Conservation (phyloP, 2,329 filamentous ascomycete genomes). For the Ophiostoma australiae region DNA sequence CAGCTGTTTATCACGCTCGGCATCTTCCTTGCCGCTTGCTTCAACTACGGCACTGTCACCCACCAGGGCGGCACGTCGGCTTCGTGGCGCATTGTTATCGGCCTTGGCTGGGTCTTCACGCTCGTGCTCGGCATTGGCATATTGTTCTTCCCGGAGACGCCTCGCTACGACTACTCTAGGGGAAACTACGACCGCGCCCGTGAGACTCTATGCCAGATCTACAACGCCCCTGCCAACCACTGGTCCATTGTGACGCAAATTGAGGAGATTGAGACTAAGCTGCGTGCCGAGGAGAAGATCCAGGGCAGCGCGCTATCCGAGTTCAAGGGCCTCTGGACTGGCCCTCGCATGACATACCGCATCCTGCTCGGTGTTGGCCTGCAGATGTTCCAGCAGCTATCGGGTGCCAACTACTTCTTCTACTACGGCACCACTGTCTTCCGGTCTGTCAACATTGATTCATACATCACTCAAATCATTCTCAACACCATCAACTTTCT, state of each 20-base stretch:
- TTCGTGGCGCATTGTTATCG: constrained; percentile 61
- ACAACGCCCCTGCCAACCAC: constrained; percentile 24
- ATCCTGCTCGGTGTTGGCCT: constrained; percentile 59
- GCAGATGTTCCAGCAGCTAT: constrained; percentile 65
- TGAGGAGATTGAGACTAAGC: constrained; percentile 26
- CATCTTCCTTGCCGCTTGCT: constrained; percentile 48
- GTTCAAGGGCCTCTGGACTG: constrained; percentile 58
- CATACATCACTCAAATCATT: constrained; percentile 66
- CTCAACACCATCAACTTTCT: constrained; percentile 37
- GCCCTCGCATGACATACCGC: constrained; percentile 58
- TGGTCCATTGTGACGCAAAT: constrained; percentile 25
- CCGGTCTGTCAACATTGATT: constrained; percentile 57
- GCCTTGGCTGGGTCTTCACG: constrained; percentile 50
- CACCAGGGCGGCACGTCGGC: constrained; percentile 38
- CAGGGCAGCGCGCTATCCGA: constrained; percentile 44
- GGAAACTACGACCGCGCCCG: constrained; percentile 24
- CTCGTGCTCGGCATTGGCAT: constrained; percentile 51
- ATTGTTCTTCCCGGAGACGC: constrained; percentile 51
- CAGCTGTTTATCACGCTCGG: constrained; percentile 70
- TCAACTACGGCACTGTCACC: constrained; percentile 49
- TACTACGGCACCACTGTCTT: constrained; percentile 64
- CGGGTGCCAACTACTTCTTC: constrained; percentile 54
- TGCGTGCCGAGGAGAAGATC: constrained; percentile 40
- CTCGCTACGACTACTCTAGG: constrained; percentile 39
- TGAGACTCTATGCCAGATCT: constrained; percentile 22